phyloP scores from a whole-genome alignment of 2,329 filamentous ascomycete species.

The Pseudodiploospora longispora region DNA sequence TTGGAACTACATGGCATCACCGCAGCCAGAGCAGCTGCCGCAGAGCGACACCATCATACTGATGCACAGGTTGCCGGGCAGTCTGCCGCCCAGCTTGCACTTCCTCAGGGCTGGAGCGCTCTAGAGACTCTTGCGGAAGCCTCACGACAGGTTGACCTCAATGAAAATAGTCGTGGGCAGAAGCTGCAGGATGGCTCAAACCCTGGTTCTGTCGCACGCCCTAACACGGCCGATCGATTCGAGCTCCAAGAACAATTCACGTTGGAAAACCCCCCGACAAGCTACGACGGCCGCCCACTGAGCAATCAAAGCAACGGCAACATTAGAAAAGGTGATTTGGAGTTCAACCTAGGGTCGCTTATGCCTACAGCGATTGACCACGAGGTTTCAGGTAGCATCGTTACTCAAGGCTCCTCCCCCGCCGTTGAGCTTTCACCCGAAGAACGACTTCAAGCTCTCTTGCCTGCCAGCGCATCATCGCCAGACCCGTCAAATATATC shows the following conservation, averaged over 20 bases:
- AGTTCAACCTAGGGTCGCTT: background rate
- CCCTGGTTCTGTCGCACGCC: constrained; percentile 15
- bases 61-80: constrained; percentile 22
- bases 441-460: constrained; percentile 41
- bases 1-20: constrained; percentile 64
- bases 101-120: constrained; percentile 63
- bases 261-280: constrained; percentile 45
- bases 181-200: constrained; percentile 25
- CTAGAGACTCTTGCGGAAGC: constrained; percentile 84
- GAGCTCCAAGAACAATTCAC: constrained; percentile 53
- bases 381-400: constrained; percentile 5
- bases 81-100: constrained; percentile 19
- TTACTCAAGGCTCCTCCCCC: constrained; percentile 17
- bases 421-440: constrained; percentile 34
- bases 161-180: constrained; percentile 49
- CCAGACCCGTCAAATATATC: constrained; percentile 43
- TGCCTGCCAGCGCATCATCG: constrained; percentile 27
- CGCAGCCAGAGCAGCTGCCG: constrained; percentile 30
- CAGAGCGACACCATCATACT: constrained; percentile 20
- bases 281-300: constrained; percentile 32
- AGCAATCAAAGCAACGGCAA: constrained; percentile 9
- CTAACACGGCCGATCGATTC: constrained; percentile 28
- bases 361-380: constrained; percentile 8
- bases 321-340: constrained; percentile 1
- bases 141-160: constrained; percentile 67